Evolutionary conservation across 768 basidiomycete genomes (phyloP).

Genomic region (Trametes meyenii): DNA sequence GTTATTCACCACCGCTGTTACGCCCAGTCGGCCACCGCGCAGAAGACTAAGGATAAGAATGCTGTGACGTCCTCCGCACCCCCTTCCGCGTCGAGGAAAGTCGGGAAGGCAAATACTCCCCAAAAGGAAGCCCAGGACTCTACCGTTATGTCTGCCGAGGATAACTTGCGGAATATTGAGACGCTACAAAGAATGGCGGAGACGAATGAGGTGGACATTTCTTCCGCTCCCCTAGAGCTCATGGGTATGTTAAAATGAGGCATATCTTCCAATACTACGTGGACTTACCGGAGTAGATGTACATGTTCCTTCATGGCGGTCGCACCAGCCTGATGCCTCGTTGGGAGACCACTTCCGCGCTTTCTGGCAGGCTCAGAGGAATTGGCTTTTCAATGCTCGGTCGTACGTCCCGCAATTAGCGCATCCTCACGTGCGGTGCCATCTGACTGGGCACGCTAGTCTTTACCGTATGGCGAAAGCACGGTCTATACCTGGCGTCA

Average conservation of each 20-base stretch:
- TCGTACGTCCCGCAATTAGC: slow-evolving; percentile 30
- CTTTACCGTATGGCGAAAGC: slow-evolving; percentile 41
- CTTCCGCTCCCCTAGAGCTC: slow-evolving; percentile 11
- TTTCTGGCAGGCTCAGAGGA: slow-evolving; percentile 10
- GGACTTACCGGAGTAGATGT: slow-evolving; percentile 22
- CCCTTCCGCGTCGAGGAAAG: slow-evolving; percentile 5
- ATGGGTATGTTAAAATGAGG: slow-evolving; percentile 1
- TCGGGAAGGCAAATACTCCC: neutral
- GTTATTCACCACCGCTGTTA: slow-evolving; percentile 20
- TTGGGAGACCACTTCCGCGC: slow-evolving; percentile 24
- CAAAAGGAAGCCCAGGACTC: slow-evolving; percentile 4
- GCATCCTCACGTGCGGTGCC: neutral
- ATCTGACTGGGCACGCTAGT: slow-evolving; percentile 23
- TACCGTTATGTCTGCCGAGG: neutral
- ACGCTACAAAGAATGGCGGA: slow-evolving; percentile 11
- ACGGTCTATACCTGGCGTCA: slow-evolving; percentile 39
- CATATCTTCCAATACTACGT: neutral
- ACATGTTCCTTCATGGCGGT: slow-evolving; percentile 24
- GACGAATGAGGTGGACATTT: slow-evolving; percentile 14
- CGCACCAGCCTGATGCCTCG: slow-evolving; percentile 21
- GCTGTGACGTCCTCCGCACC: slow-evolving; percentile 10
- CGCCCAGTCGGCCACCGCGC: slow-evolving; percentile 6
- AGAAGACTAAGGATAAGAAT: slow-evolving; percentile 13
- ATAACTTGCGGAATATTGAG: slow-evolving; percentile 22
- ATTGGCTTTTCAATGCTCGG: slow-evolving; percentile 36